Evolutionary conservation across 2,329 filamentous ascomycete genomes (phyloP).

Genomic region (Aschersonia sp.): DNA sequence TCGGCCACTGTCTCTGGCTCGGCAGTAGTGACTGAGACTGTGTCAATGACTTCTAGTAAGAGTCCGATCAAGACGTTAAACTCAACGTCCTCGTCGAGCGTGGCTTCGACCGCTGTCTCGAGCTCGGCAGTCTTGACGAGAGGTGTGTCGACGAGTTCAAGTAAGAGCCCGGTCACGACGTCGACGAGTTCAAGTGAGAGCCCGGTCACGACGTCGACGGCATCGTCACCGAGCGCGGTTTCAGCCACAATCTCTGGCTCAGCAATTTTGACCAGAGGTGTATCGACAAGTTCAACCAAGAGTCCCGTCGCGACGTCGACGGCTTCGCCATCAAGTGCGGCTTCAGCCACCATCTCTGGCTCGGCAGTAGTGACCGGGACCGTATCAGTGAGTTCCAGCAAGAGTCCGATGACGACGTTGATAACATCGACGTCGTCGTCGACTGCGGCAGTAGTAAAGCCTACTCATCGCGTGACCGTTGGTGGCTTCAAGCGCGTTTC

Average conservation of each 20-base stretch:
- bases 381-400: background rate
- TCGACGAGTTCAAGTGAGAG: too few relatives aligned
- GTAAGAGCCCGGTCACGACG: too few relatives aligned
- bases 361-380: conserved; percentile 1
- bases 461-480: conserved; percentile 21
- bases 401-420: background rate
- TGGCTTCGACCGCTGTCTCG: background rate
- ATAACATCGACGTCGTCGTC: conserved; percentile 5
- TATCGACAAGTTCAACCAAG: too few relatives aligned
- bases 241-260: too few relatives aligned
- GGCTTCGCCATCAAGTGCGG: conserved; percentile 11
- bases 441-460: conserved; percentile 9
- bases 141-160: too few relatives aligned
- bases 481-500: conserved; percentile 29
- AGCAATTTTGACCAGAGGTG: too few relatives aligned
- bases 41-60: background rate
- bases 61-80: background rate
- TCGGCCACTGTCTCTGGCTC: conserved; percentile 6
- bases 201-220: too few relatives aligned
- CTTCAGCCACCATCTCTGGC: conserved; percentile 5
- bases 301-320: background rate
- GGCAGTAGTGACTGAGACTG: background rate
- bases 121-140: background rate
- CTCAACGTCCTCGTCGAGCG: background rate
- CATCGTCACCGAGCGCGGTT: too few relatives aligned